A percentile compares a stretch with the other conserved stretches of the same genome.
Conservation (phyloP, 257 asterid genomes). For the Catharanthus roseus region DNA sequence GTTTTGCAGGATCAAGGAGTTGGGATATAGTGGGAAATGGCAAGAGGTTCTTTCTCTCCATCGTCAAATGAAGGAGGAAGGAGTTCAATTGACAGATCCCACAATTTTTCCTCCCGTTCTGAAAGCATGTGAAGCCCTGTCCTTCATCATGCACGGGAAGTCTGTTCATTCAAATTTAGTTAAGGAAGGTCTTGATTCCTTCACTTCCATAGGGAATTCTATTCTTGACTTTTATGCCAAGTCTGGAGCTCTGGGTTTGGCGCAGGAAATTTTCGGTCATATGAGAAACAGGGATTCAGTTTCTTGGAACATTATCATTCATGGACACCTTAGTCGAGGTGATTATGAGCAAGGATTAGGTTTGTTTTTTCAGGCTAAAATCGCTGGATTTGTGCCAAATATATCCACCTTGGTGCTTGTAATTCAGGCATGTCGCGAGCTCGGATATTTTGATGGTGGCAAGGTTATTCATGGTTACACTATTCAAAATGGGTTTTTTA, state of each 20-base stretch:
- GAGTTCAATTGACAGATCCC: slow-evolving; percentile 42
- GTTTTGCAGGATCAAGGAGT: slow-evolving; percentile 43
- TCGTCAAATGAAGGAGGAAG: slow-evolving; percentile 32
- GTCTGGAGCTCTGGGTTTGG: slow-evolving; percentile 46
- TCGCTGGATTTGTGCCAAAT: slow-evolving; percentile 60
- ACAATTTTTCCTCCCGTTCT: slow-evolving; percentile 54
- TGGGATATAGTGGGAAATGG: slow-evolving; percentile 43
- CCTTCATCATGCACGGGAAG: slow-evolving; percentile 36
- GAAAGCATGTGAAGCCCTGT: slow-evolving; percentile 50
- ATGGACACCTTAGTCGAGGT: slow-evolving; percentile 43
- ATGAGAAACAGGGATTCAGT: slow-evolving; percentile 54
- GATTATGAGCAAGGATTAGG: slow-evolving; percentile 39
- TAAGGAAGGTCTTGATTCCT: slow-evolving; percentile 63
- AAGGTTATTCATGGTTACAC: slow-evolving; percentile 50
- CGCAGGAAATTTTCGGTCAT: slow-evolving; percentile 41
- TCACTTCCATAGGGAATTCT: slow-evolving; percentile 57
- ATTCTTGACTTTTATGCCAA: slow-evolving; percentile 66
- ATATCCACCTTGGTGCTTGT: slow-evolving; percentile 67
- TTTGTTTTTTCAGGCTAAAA: slow-evolving; percentile 50
- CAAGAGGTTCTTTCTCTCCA: slow-evolving; percentile 46
- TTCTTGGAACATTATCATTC: slow-evolving; percentile 82
- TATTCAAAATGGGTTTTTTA: slow-evolving; percentile 48
- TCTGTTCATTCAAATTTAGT: slow-evolving; percentile 56
- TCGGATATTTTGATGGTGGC: slow-evolving; percentile 36
- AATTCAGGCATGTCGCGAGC: slow-evolving; percentile 50